Evolutionary conservation across 2,329 filamentous ascomycete species (phyloP), one percentile per base, ranked within the genome.

Genomic region (Orbilia ellipsospora): DNA sequence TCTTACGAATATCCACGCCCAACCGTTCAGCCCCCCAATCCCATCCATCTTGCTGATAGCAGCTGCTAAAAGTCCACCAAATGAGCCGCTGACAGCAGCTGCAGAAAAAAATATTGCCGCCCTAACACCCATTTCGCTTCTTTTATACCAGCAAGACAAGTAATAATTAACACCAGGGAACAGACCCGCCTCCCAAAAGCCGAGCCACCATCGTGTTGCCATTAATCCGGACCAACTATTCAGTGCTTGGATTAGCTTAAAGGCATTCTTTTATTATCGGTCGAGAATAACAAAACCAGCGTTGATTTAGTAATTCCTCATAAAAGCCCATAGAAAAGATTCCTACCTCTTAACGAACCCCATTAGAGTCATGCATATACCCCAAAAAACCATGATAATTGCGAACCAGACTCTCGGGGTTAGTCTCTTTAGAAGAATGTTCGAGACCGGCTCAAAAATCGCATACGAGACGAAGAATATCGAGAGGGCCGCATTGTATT

Each of bases 401-500:
- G 93, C 91, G 66, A 96, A 88, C 80, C 96, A 97, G 64, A 94
- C 83, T 45, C 90, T 92, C 0, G 93, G 93, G 0, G 89, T 86
- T 76, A 92, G 83, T 16, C 86, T 87, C 83, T 96, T 96, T 72
- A 96, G 88, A 26, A 96, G 82, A 56, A 94, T 84, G 81, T 96
- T 96, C 73, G 92, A 93, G 51, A 93, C 79, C 0, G 89, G 88
- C 81, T 95, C 92, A 77, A 92, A 93, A 40, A 93, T 82, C 1
- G 91, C 86, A 81, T 97, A 97, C 0, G 91, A 93, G 59, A 96
- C 86, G 83, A 96, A 96, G 84, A 96, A 96, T 78, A 96, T 90
- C 40, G 91, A 92, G 6, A 96, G 85, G 0, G 89, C 87, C 20
- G 87, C 85, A 81, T 94, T 94, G 83, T 93, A 96, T 80, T 91